These are phyloP conservation scores for Aspergillus nanangensis DNA, from an alignment of 495 filamentous ascomycete species.

Conservation along the genomic window DNA sequence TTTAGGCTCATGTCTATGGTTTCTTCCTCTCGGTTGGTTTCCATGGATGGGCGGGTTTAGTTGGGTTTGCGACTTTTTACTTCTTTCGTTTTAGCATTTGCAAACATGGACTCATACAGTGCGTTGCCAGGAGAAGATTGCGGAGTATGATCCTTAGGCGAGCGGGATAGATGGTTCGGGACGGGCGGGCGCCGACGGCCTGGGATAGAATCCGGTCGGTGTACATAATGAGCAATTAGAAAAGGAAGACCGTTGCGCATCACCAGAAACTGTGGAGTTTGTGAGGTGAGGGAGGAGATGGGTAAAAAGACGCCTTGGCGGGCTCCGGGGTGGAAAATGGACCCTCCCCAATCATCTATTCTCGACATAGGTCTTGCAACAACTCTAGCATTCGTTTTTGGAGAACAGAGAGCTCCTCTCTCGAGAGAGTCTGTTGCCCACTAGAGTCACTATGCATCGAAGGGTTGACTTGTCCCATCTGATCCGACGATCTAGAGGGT, in stretches of 20 bases:
- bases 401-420: slow-evolving; percentile 46
- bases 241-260: background rate
- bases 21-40: too few species aligned
- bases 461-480: too few species aligned
- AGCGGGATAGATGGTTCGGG: slow-evolving; percentile 12
- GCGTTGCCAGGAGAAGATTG: slow-evolving; percentile 1
- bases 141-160: slow-evolving; percentile 11
- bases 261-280: background rate
- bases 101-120: background rate
- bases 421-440: slow-evolving; percentile 25
- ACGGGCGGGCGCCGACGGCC: too few species aligned
- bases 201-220: slow-evolving; percentile 13
- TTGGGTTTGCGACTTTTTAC: too few species aligned
- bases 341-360: slow-evolving; percentile 17
- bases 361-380: slow-evolving; percentile 57
- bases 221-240: slow-evolving; percentile 22
- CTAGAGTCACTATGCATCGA: background rate
- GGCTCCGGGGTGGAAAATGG: too few species aligned
- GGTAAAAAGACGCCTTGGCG: too few species aligned
- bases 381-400: slow-evolving; percentile 58
- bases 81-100: background rate
- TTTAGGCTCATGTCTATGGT: slow-evolving; percentile 4
- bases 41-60: too few species aligned
- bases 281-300: too few species aligned
- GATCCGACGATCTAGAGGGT: background rate